Percentiles rank a stretch among this genome's conserved stretches.
phyloP scores from a whole-genome alignment of 2,329 filamentous ascomycete genomes.

The Ascocoryne sarcoides region DNA sequence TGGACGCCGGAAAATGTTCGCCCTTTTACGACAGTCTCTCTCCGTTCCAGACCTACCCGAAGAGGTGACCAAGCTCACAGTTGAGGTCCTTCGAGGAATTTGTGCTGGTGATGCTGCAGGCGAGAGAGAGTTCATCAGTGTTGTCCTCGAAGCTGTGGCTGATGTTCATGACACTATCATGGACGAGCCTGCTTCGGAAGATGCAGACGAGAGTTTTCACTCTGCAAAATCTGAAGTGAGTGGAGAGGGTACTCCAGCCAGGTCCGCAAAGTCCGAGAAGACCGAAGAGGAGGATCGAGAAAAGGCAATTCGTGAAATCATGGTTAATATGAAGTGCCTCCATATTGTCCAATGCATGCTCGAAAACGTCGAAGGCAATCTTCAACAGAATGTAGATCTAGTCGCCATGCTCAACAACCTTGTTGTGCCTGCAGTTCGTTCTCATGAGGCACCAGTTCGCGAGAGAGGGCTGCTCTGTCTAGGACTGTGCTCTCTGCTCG shows the following conservation, averaged over 20 bases:
- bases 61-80: constrained; percentile 79
- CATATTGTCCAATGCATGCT: constrained; percentile 98
- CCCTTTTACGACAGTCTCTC: constrained; percentile 74
- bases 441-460: constrained; percentile 83
- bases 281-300: constrained; percentile 57
- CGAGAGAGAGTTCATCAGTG: constrained; percentile 73
- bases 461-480: constrained; percentile 85
- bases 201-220: constrained; percentile 81
- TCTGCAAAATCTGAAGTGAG: constrained; percentile 83
- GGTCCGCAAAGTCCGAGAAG: constrained; percentile 33
- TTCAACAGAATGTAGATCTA: constrained; percentile 85
- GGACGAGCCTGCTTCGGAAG: constrained; percentile 49
- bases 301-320: constrained; percentile 81
- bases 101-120: constrained; percentile 67
- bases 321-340: constrained; percentile 97
- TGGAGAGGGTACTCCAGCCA: constrained; percentile 48
- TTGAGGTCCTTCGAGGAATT: constrained; percentile 74
- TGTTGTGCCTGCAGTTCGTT: constrained; percentile 88
- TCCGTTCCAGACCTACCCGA: constrained; percentile 84
- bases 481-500: constrained; percentile 82
- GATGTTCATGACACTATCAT: constrained; percentile 94
- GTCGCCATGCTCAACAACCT: constrained; percentile 97
- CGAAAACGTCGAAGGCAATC: constrained; percentile 77
- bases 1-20: constrained; percentile 91
- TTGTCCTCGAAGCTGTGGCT: constrained; percentile 86